Evolutionary conservation across 2,329 filamentous ascomycete species (phyloP).

Genomic region (Cercospora sojina): DNA sequence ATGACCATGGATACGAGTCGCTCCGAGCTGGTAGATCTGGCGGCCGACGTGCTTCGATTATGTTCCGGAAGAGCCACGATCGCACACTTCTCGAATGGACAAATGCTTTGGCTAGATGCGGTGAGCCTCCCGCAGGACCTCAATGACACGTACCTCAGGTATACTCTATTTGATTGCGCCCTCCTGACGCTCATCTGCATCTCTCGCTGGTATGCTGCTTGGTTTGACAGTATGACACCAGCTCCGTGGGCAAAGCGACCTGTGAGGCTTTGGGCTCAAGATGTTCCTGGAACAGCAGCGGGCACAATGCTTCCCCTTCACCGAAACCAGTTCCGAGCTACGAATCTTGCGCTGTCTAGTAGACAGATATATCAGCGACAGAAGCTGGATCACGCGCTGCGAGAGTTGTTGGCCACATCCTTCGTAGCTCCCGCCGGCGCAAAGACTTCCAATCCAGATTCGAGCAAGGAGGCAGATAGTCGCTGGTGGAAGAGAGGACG

Average conservation of each 20-base stretch:
- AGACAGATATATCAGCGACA: not conserved
- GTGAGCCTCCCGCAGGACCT: not conserved
- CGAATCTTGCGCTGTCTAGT: not conserved
- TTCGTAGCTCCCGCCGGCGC: not conserved
- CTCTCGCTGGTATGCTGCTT: not conserved
- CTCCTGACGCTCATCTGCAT: slow-evolving; percentile 7
- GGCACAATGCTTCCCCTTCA: not conserved
- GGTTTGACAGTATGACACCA: slow-evolving; percentile 1
- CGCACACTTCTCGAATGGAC: not conserved
- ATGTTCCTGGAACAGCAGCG: slow-evolving; percentile 1
- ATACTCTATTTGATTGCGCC: not conserved
- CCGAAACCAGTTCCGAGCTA: not conserved
- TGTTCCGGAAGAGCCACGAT: slow-evolving; percentile 6
- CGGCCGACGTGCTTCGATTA: not conserved
- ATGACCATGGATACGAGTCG: not conserved
- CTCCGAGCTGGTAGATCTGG: not conserved
- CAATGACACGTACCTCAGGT: not conserved
- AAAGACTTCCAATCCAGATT: not conserved
- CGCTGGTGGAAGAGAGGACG: not conserved
- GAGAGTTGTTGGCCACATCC: not conserved
- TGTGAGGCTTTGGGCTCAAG: slow-evolving; percentile 1
- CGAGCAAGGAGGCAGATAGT: not conserved
- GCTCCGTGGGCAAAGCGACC: not conserved
- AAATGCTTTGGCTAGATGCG: not conserved
- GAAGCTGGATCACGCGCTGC: not conserved